Base-by-base conservation (phyloP, 2,329 filamentous ascomycete genomes). In the Colletotrichum viniferum region DNA sequence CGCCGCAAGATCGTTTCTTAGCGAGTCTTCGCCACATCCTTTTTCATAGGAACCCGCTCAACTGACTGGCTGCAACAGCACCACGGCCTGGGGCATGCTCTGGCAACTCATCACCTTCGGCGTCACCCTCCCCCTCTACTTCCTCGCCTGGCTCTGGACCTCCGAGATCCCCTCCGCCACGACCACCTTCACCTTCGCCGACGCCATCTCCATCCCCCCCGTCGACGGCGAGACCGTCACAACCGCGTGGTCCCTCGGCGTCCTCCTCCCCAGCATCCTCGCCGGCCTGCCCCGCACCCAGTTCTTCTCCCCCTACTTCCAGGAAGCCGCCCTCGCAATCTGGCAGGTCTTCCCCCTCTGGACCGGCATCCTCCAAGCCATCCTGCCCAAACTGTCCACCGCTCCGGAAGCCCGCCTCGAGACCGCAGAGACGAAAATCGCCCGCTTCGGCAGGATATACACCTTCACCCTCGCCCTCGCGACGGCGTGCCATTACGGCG, bases 271-370 rank as follows among this genome's bases (percentile, higher is more conserved):
- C 3, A 77, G 77, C 13, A 14, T 78, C 38, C 62, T 80, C 2
- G 34, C 64, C 18, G 69, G 65, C 24, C 71, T 81, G 5, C 77
- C 78, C 2, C 68, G 74, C 12, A 74, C 78, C 7, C 18, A n/a
- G 6, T 4, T 77, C 30, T 66, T 79, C 56, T 70, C 77, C 2
- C 66, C 67, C 21, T 72, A 77, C 14, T 70, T 63, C 21, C 77
- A 78, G 24, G 78, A 79, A 55, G n/a, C 77, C 30, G 64, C 76
- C 3, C 56, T 81, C 12, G 78, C 77, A 3, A 21, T 78, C 2
- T 81, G 79, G 79, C 79, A 80, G 32, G 52, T 73, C 16, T 80
- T 80, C 55, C 80, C 80, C 2, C 12, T 80, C 12, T 78, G 74
- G 62, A 76, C 78, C 10, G 58, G 67, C 48, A 7, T 76, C 5